These are phyloP conservation scores for Neonectria magnoliae DNA, from an alignment of 2,329 filamentous ascomycete genomes.

Conservation along the genomic window DNA sequence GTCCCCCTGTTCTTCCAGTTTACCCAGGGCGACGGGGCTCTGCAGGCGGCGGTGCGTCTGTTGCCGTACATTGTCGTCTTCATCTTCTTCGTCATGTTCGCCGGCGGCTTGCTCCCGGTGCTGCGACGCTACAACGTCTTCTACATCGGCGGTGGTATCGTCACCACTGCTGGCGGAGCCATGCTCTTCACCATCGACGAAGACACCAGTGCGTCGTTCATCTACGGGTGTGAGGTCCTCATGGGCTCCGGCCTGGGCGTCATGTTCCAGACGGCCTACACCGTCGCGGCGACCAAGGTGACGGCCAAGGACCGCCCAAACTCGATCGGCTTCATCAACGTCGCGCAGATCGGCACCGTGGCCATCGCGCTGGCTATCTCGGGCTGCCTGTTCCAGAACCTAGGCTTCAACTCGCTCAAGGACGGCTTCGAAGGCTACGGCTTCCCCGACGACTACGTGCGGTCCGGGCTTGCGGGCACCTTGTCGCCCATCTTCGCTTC, in stretches of 20 bases:
- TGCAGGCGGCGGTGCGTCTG: conserved; percentile 52
- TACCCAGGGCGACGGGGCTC: conserved; percentile 51
- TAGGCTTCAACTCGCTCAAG: conserved; percentile 12
- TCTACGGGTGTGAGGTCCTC: conserved; percentile 47
- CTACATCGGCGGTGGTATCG: conserved; percentile 42
- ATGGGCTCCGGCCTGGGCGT: conserved; percentile 46
- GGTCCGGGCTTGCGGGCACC: background rate
- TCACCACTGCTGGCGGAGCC: conserved; percentile 41
- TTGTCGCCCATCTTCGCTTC: background rate
- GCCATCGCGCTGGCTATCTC: conserved; percentile 7
- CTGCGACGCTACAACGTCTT: conserved; percentile 50
- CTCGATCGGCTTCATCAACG: conserved; percentile 44
- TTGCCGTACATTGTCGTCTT: conserved; percentile 51
- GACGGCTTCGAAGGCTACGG: background rate
- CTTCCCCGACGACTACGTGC: background rate
- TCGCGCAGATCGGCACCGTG: conserved; percentile 43
- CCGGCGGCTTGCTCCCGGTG: conserved; percentile 50
- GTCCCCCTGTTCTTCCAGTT: conserved; percentile 66
- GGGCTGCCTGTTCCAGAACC: conserved; percentile 17
- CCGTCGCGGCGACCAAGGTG: conserved; percentile 40
- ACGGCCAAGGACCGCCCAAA: conserved; percentile 37
- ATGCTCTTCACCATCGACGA: conserved; percentile 38
- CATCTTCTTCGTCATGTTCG: conserved; percentile 44
- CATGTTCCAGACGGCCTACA: conserved; percentile 43
- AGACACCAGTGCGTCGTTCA: conserved; percentile 33